Base-by-base conservation (phyloP, 495 filamentous ascomycete genomes). In the Letharia lupina region DNA sequence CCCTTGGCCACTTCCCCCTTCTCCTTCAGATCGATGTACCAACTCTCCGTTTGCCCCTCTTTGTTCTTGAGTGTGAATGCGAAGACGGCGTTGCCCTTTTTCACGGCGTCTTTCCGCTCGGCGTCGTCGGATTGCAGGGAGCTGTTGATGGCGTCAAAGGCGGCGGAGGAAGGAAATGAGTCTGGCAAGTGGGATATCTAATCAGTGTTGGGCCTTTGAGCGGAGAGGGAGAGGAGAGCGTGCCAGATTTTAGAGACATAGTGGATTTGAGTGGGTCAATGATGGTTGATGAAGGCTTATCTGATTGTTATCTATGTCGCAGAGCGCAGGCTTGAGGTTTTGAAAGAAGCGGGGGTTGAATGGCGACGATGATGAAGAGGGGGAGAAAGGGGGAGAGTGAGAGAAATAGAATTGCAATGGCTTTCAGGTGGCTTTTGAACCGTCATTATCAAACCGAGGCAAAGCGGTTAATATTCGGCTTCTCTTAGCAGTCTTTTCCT, bases 1-100 rank as follows among this genome's bases (percentile, higher is more conserved):
- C 93, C 94, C 75, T 89, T 87, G 69, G 83, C 88, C 23, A 96
- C 94, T 40, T 80, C 82, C 61, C 93, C 94, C 70, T 89, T 90
- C 70, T 91, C 83, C 82, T 97, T 98, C 48, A 98, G 83, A 77
- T 98, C 94, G 73, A 98, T 92, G 80, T 93, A 83, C 93, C 93
- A 98, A 79, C 84, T 88, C 69, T 88, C 85, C 67, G 85, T 86
- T 77, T 90, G 83, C 65, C 89, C 91, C 31, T 82, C 81, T 63
- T 79, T 77, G 83, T 98, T 97, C 83, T 96, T 98, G 66, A 98
- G 77, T 62, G 84, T 90, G 80, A 98, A 98, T 44, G 88, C 87
- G 74, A 96, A 96, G 74, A 98, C 82, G 60, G 90, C 91, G 72
- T 88, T 89, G 75, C 86, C 91, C 73, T 90, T 84, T 77, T 93